Evolutionary conservation across 768 basidiomycete species (phyloP), one percentile per base, ranked within the genome.

Genomic region (Lactarius indigo): DNA sequence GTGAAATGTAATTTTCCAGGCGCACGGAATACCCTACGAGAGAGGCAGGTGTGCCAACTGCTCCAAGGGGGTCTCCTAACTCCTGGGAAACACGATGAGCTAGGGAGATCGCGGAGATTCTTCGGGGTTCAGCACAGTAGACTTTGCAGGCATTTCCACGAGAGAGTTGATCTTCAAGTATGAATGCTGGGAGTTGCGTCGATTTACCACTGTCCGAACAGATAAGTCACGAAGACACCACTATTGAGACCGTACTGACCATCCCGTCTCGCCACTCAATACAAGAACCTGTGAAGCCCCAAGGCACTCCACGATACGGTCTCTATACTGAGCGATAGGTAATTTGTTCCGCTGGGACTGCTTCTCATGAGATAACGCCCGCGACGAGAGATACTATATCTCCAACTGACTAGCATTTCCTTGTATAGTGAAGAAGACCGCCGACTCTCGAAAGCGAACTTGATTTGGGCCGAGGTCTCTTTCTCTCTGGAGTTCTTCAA

Each of bases 21-120:
- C 96, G 86, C 69, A 99, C 96, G 7, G 95, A 92, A 76, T 98
- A 98, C 23, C 96, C 96, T 44, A 98, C 91, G 20, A 96, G 81
- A 56, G 94, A 96, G 59, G 81, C 83, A 12, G 78, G 73, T 0
- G 91, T 90, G 17, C 95, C 96, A 47, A 94, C 87, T 28, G 85
- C 81, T 64, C 88, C 91, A 0, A 87, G 84, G 13, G 85, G 79
- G 72, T 99, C 96, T 9, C 96, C 96, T 4, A 99, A 80, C 76
- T 99, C 96, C 57, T 85, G 85, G 23, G 96, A 95, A 37, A 98
- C 96, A 77, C 94, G 88, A 70, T 96, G 93, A 0, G 96, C 96
- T 8, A 98, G 84, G 0, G 96, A 98, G 59, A 98, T 92, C 1
- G 96, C 96, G 62, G 94, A 96, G 69, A 98, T 98, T 50, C 96